A percentile compares a stretch with the other conserved stretches of the same genome.
Conservation (phyloP, 2,329 filamentous ascomycete genomes). For the Exophiala oligosperma region DNA sequence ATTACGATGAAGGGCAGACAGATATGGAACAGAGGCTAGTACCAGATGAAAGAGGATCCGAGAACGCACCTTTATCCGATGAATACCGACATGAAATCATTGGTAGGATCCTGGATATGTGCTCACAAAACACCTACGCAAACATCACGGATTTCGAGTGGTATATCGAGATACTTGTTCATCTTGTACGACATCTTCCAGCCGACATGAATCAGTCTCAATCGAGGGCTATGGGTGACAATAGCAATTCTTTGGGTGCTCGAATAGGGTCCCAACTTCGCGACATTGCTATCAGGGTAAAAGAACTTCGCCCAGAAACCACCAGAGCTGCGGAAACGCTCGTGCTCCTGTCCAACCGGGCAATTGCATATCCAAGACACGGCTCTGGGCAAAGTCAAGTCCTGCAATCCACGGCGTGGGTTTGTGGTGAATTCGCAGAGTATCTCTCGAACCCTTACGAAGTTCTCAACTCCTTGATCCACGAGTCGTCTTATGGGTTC, state of each 20-base stretch:
- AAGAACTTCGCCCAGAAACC: slow-evolving; percentile 76
- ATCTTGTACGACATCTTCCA: slow-evolving; percentile 55
- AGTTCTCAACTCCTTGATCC: slow-evolving; percentile 71
- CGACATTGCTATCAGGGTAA: slow-evolving; percentile 89
- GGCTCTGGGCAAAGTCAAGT: slow-evolving; percentile 60
- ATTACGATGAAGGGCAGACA: slow-evolving; percentile 42
- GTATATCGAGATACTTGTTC: slow-evolving; percentile 89
- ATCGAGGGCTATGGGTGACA: slow-evolving; percentile 27
- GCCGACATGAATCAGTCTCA: slow-evolving; percentile 6
- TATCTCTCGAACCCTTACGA: slow-evolving; percentile 69
- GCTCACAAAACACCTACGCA: slow-evolving; percentile 81
- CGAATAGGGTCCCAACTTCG: slow-evolving; percentile 80
- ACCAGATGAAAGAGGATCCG: slow-evolving; percentile 53
- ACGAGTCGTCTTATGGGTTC: slow-evolving; percentile 60
- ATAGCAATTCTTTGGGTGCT: slow-evolving; percentile 30
- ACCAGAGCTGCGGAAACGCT: slow-evolving; percentile 77
- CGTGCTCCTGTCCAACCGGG: slow-evolving; percentile 60
- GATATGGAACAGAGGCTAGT: slow-evolving; percentile 56
- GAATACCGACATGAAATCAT: slow-evolving; percentile 87
- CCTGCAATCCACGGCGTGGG: slow-evolving; percentile 76
- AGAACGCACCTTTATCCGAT: slow-evolving; percentile 68
- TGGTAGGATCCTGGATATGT: slow-evolving; percentile 80
- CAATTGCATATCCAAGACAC: slow-evolving; percentile 56
- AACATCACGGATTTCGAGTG: slow-evolving; percentile 92
- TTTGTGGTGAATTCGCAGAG: slow-evolving; percentile 84